Evolutionary conservation across 495 filamentous ascomycete species (phyloP).

Genomic region (Penicillium fimorum): DNA sequence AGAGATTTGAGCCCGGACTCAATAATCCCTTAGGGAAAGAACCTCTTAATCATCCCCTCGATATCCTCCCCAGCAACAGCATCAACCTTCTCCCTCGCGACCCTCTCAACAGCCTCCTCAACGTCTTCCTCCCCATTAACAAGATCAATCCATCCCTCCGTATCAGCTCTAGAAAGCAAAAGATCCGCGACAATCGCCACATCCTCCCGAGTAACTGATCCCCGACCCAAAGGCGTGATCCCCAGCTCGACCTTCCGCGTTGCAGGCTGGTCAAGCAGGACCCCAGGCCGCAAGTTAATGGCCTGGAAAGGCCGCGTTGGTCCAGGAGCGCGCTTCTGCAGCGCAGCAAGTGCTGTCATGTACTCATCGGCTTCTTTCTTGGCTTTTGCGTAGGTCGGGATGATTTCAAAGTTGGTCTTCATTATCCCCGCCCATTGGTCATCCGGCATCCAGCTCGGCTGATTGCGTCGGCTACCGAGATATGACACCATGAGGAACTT

Average conservation of each 20-base stretch:
- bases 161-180: conserved; percentile 60
- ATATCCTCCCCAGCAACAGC: conserved; percentile 65
- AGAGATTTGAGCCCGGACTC: neutral
- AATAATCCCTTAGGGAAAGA: conserved; percentile 22
- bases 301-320: conserved; percentile 51
- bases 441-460: conserved; percentile 68
- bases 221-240: conserved; percentile 50
- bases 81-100: conserved; percentile 61
- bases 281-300: conserved; percentile 68
- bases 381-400: conserved; percentile 68
- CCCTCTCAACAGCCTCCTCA: conserved; percentile 62
- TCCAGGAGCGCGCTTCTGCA: conserved; percentile 44
- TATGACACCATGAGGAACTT: conserved; percentile 78
- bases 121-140: conserved; percentile 58
- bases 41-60: conserved; percentile 46
- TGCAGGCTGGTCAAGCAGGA: conserved; percentile 56
- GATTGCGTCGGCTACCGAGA: conserved; percentile 54
- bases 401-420: conserved; percentile 50
- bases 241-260: conserved; percentile 65
- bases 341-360: conserved; percentile 56
- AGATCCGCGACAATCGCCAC: conserved; percentile 66
- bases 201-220: conserved; percentile 60
- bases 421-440: conserved; percentile 52
- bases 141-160: conserved; percentile 61
- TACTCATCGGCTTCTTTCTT: conserved; percentile 75